Base-by-base conservation (phyloP, 2,329 filamentous ascomycete species). In the Capronia coronata region DNA sequence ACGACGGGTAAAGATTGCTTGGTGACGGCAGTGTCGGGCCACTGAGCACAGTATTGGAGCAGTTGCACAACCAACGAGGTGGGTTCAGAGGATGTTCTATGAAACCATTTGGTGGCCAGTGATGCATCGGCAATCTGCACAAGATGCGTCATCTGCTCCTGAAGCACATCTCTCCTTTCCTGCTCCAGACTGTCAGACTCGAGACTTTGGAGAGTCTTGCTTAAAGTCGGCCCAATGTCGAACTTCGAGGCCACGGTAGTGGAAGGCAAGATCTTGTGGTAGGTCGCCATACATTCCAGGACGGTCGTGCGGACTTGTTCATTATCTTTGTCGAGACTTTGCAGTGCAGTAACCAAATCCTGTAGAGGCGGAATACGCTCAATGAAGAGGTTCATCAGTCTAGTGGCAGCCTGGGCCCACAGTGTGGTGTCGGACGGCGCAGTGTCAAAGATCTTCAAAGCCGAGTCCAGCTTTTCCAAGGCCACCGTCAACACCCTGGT, bases 31-130 rank as follows among this genome's bases (percentile, higher is more conserved):
- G 14, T 25, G 10, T 25, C 41, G 10, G 42, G 32, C 11, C 22
- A 22, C 16, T 68, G 59, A 11, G 69, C 64, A 53, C 42, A 71
- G 52, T 30, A 72, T 65, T 3, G 67, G 69, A 13, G 64, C 67
- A 56, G 70, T 68, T 16, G 68, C 65, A 37, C 69, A 68, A 48
- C 65, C 65, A 56, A 71, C 66, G 57, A 75, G 66, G 10, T 65
- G 22, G 30, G 22, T 22, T 49, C 54, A 66, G 59, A 64, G 70
- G 75, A 78, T 53, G 76, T 73, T 62, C 86, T 90, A 55, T 85
- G 77, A 71, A 93, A 96, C 91, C 91, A 97, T 55, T 85, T 82
- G 82, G 95, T 93, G 4, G 83, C 83, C 0, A 86, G 82, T 2
- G 89, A 94, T 60, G 83, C 80, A 55, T 82, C 79, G 2, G 90